Evolutionary conservation across 306 rosid genomes (phyloP), one percentile per base, ranked within the genome.

Genomic region (Styphnolobium japonicum): DNA sequence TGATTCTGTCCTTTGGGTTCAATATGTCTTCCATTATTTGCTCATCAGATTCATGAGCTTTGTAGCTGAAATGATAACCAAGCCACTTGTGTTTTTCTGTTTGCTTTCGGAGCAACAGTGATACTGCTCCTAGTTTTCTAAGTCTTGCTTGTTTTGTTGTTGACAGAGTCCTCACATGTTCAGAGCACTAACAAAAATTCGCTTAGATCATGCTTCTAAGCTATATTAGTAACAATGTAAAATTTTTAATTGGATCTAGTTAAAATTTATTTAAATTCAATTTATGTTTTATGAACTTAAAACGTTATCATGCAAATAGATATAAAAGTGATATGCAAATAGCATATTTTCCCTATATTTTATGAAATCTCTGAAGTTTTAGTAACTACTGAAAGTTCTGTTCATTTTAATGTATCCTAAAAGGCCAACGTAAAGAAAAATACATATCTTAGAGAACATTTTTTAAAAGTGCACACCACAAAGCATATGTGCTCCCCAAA

Each of bases 21-120:
- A 31, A 3, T 76, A 23, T 55, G 48, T 25, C 18, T 57, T 68
- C 76, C 31, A 60, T 45, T 4, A 22, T 31, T 19, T 52, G 53
- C 48, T 61, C 83, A 78, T 83, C 81, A 73, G 25, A 10, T 53
- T 2, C 23, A 33, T 48, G 75, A 25, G 22, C 29, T 21, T 31
- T 37, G 7, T 75, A 43, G 21, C 57, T 43, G 3, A 45, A n/a
- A 43, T 25, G 43, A 42, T 57, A 19, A 18, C 34, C 25, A 15
- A 57, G 21, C 39, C 36, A 29, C 11, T 55, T 37, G 53, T 76
- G 2, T 67, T 80, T 57, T 76, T 53, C 22, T 76, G 82, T 46
- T 81, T 56, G 65, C 48, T 55, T 46, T 60, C 66, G 11, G 25
- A 80, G 33, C 15, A 36, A 18, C 27, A 65, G n/a, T 36, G 6